Evolutionary conservation across 2,329 filamentous ascomycete genomes (phyloP).

Genomic region (Alternaria ventricosa): DNA sequence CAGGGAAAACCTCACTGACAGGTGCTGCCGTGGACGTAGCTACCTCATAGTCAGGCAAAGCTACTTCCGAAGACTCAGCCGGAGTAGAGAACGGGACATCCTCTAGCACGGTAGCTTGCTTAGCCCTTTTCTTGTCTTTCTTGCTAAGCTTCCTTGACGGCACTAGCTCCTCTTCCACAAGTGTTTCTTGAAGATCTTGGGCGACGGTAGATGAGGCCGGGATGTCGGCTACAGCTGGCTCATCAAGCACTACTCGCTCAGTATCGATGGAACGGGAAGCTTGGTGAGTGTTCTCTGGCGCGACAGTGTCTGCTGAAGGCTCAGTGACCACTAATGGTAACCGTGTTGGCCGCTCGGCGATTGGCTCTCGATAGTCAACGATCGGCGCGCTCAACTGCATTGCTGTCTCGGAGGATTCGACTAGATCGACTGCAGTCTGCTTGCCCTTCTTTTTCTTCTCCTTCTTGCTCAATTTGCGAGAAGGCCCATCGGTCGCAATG

Average conservation of each 20-base stretch:
- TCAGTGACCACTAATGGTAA: background rate
- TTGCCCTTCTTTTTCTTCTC: constrained; percentile 34
- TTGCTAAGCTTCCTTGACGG: constrained; percentile 28
- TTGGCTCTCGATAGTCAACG: background rate
- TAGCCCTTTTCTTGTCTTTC: constrained; percentile 38
- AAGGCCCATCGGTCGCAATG: constrained; percentile 3
- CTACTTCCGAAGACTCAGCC: background rate
- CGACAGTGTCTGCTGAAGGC: background rate
- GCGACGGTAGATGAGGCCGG: background rate
- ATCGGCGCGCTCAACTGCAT: background rate
- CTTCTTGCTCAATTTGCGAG: constrained; percentile 30
- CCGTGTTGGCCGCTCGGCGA: background rate
- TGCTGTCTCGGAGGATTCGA: constrained; percentile 13
- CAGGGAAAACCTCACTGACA: background rate
- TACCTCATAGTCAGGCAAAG: background rate
- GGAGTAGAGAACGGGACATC: background rate
- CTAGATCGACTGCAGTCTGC: constrained; percentile 1
- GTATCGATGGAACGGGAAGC: background rate
- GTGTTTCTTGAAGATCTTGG: background rate
- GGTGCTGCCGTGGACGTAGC: background rate
- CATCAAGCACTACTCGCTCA: background rate
- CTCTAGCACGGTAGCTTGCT: constrained; percentile 17
- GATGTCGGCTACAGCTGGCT: background rate
- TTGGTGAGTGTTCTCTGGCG: background rate
- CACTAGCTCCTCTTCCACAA: constrained; percentile 13